These are phyloP conservation scores for Biscogniauxia mediterranea DNA, from an alignment of 2,329 filamentous ascomycete species.

Conservation along the genomic window DNA sequence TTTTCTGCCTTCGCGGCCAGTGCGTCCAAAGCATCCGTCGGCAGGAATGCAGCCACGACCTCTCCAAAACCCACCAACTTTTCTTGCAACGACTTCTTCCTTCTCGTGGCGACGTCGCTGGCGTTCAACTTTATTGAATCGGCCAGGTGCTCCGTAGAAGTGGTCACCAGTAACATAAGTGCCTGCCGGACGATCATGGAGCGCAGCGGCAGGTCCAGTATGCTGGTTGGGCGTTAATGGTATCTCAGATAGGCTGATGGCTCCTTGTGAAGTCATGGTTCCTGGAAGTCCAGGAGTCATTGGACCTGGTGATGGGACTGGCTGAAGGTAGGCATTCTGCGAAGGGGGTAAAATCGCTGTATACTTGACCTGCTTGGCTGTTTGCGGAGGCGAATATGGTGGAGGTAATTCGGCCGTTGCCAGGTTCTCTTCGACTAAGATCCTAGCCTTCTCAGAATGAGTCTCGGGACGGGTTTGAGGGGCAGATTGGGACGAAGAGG, in stretches of 20 bases:
- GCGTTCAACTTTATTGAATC: slow-evolving; percentile 46
- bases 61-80: slow-evolving; percentile 61
- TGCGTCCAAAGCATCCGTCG: slow-evolving; percentile 63
- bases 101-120: slow-evolving; percentile 60
- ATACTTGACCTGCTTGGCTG: slow-evolving; percentile 46
- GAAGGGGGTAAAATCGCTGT: slow-evolving; percentile 58
- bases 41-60: slow-evolving; percentile 62
- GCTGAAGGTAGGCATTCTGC: slow-evolving; percentile 43
- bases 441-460: slow-evolving; percentile 39
- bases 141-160: slow-evolving; percentile 40
- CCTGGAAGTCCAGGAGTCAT: slow-evolving; percentile 61
- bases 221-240: slow-evolving; percentile 44
- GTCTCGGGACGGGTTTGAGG: slow-evolving; percentile 23
- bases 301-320: slow-evolving; percentile 58
- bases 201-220: slow-evolving; percentile 24
- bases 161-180: slow-evolving; percentile 47
- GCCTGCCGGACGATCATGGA: slow-evolving; percentile 45
- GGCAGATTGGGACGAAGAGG: slow-evolving; percentile 29
- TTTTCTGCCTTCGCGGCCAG: slow-evolving; percentile 62
- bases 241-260: slow-evolving; percentile 59
- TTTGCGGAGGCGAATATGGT: slow-evolving; percentile 52
- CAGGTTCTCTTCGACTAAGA: slow-evolving; percentile 38
- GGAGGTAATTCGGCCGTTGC: slow-evolving; percentile 46
- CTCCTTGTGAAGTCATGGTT: slow-evolving; percentile 62
- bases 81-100: slow-evolving; percentile 60